Evolutionary conservation across 1,139 yeast genomes (phyloP).

Genomic region (Ogataea hybrid): DNA sequence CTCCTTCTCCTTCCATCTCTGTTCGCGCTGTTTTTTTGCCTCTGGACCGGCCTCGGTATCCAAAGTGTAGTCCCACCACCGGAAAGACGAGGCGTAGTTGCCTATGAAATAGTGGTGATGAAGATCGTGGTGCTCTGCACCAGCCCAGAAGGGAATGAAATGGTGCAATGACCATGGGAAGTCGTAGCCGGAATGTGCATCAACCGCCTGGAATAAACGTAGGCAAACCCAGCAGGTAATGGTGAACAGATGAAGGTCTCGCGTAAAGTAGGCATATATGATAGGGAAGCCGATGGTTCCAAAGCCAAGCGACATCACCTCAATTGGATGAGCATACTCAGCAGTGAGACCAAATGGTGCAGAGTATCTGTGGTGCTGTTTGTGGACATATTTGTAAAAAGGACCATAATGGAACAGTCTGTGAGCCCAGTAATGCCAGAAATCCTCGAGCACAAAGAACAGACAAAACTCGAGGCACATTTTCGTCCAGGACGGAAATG

Average conservation of each 20-base stretch:
- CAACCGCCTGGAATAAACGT: slow-evolving; percentile 91
- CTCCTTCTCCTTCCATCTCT: slow-evolving; percentile 51
- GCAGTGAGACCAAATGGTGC: slow-evolving; percentile 98
- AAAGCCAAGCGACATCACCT: slow-evolving; percentile 85
- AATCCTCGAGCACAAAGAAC: slow-evolving; percentile 84
- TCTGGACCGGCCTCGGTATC: slow-evolving; percentile 83
- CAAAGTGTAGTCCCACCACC: slow-evolving; percentile 89
- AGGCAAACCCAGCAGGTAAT: slow-evolving; percentile 80
- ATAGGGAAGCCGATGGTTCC: slow-evolving; percentile 97
- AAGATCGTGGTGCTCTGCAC: slow-evolving; percentile 97
- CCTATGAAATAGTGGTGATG: slow-evolving; percentile 93
- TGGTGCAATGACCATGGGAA: slow-evolving; percentile 96
- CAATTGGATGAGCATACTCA: slow-evolving; percentile 97
- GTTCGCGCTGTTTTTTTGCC: slow-evolving; percentile 64
- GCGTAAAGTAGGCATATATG: slow-evolving; percentile 59
- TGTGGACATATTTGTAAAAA: slow-evolving; percentile 89
- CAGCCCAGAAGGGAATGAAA: slow-evolving; percentile 96
- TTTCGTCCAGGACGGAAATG: slow-evolving; percentile 68
- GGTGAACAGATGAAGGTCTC: slow-evolving; percentile 78
- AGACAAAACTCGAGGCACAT: slow-evolving; percentile 65
- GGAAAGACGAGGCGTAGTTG: slow-evolving; percentile 89
- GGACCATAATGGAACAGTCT: slow-evolving; percentile 83
- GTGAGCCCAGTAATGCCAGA: slow-evolving; percentile 97
- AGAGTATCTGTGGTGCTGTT: slow-evolving; percentile 95
- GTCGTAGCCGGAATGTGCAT: slow-evolving; percentile 96